Base-by-base conservation (phyloP, 495 filamentous ascomycete genomes). In the Trichoderma reesei region DNA sequence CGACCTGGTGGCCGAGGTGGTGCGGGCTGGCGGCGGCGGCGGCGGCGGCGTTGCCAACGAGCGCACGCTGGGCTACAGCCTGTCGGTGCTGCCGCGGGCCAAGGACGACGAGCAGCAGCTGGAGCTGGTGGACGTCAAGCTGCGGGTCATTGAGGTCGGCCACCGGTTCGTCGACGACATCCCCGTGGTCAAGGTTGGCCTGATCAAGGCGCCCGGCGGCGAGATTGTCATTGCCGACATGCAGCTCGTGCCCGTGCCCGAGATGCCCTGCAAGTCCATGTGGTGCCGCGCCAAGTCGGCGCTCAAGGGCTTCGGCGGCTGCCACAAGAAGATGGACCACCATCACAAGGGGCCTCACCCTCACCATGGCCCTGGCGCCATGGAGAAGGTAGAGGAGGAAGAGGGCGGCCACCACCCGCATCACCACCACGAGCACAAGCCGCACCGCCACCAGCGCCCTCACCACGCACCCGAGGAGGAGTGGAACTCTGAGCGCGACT, bases 101-200 rank as follows among this genome's bases (percentile, higher is more conserved):
- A 67, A 74, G 41, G 71, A 72, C n/a, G 69, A 72, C 16, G 66
- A 72, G 0, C 68, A 72, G 41, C 56, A 70, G 9, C 56, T 80
- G 31, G 73, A 80, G 56, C 67, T 80, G 11, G 67, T 83, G 64
- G 65, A 69, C 33, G 59, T 84, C 38, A 74, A 81, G 56, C 63
- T 84, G 13, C 74, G 79, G 65, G 77, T 85, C 61, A 68, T 83
- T 48, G 76, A 81, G 64, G 75, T 84, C n/a, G 81, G 77, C 44
- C 65, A 70, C 46, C 63, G 66, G 26, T 78, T 80, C 41, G 63
- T 83, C 42, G 65, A 74, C n/a, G 71, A 71, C n/a, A 74, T 84
- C 54, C 78, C 82, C 18, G 72, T 63, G 42, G 68, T 83, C 36
- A 73, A 78, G 20, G 59, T 82, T 31, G 75, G 75, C 42, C 61